Conservation (phyloP, 1,284 basidiomycete species). For the Irpex sp. region DNA sequence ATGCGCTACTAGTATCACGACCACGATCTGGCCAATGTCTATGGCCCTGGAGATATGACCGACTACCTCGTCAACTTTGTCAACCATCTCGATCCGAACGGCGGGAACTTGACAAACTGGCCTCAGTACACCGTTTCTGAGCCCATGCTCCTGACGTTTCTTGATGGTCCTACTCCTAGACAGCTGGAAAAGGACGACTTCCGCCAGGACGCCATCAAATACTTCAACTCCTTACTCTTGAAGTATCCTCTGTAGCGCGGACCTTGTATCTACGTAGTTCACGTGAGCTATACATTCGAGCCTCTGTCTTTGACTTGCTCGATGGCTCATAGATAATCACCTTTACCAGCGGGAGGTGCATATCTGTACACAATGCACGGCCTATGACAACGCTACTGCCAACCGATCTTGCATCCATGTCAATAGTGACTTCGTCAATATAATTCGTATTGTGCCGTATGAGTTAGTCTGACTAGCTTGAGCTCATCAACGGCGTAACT, state of each 20-base stretch:
- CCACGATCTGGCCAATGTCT: constrained; percentile 21
- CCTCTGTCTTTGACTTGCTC: not conserved
- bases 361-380: not conserved
- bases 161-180: constrained; percentile 20
- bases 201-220: constrained; percentile 33
- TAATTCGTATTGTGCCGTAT: no score
- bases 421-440: no score
- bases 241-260: not conserved
- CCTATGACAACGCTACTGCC: no score
- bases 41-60: constrained; percentile 19
- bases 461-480: no score
- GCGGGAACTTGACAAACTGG: constrained; percentile 16
- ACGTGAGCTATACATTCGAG: not conserved
- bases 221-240: constrained; percentile 24
- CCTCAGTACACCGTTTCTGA: constrained; percentile 18
- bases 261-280: not conserved
- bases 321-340: no score
- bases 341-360: not conserved
- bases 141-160: constrained; percentile 21
- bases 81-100: constrained; percentile 24
- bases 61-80: constrained; percentile 26
- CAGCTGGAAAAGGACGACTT: constrained; percentile 28
- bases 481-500: no score
- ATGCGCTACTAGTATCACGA: constrained; percentile 18
- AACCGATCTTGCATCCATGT: no score